These are phyloP conservation scores for Melampsora americana DNA, from an alignment of 1,284 basidiomycete genomes.

Conservation along the genomic window DNA sequence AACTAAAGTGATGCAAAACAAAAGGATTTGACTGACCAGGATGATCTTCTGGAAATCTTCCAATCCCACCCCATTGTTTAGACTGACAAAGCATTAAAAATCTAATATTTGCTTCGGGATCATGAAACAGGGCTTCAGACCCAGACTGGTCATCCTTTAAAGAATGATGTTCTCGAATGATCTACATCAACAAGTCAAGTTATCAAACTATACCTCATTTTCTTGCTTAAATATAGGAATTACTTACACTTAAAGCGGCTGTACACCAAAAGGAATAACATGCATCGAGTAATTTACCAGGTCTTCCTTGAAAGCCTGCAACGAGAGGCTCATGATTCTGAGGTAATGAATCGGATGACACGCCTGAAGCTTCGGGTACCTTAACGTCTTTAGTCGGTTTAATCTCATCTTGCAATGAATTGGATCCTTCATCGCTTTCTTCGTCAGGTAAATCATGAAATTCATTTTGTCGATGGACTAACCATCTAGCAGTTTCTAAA, in stretches of 20 bases:
- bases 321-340: slow-evolving; percentile 45
- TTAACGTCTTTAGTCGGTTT: background rate
- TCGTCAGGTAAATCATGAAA: background rate
- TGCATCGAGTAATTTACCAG: slow-evolving; percentile 78
- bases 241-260: slow-evolving; percentile 66
- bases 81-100: slow-evolving; percentile 42
- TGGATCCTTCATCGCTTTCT: background rate
- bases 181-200: too few species aligned
- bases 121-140: background rate
- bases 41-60: slow-evolving; percentile 26
- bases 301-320: slow-evolving; percentile 74
- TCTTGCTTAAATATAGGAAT: background rate
- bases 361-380: background rate
- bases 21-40: slow-evolving; percentile 22
- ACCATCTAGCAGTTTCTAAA: slow-evolving; percentile 68
- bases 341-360: background rate
- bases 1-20: background rate
- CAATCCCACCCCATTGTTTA: slow-evolving; percentile 39
- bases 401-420: background rate
- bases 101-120: slow-evolving; percentile 26
- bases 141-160: background rate
- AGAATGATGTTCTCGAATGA: slow-evolving; percentile 2
- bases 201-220: background rate
- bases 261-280: slow-evolving; percentile 96
- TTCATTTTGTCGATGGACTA: slow-evolving; percentile 55